Percentiles rank a stretch among this genome's conserved stretches.
phyloP scores from a whole-genome alignment of 257 asterid genomes.

The Jaltomata sinuosa region DNA sequence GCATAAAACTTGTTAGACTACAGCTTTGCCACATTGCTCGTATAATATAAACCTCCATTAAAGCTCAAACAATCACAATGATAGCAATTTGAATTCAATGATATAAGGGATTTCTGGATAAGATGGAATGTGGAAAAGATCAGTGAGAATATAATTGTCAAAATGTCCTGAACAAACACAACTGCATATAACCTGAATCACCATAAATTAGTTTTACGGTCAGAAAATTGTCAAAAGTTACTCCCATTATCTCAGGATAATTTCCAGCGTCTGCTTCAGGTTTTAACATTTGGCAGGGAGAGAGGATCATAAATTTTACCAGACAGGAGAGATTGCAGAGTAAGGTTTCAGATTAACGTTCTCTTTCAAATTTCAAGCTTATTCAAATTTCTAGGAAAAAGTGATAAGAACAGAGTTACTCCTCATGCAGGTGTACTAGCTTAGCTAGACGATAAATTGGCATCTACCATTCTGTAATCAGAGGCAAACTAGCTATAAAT shows the following conservation, averaged over 20 bases:
- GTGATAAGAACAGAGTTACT: no score
- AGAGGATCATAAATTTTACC: no score
- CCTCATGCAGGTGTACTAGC: no score
- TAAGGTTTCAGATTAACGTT: no score
- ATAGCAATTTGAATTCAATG: background rate
- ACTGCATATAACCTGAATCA: background rate
- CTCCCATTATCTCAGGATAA: background rate
- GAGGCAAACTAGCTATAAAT: no score
- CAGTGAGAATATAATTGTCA: background rate
- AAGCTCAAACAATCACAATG: background rate
- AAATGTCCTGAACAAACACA: background rate
- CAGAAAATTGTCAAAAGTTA: background rate
- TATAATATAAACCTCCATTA: background rate
- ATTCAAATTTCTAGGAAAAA: no score
- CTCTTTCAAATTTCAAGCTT: no score
- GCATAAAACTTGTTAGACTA: conserved; percentile 6
- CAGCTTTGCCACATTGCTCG: background rate
- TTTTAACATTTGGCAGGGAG: no score
- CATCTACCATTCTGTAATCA: no score
- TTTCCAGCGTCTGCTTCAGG: background rate
- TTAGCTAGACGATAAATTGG: no score
- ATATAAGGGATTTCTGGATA: background rate
- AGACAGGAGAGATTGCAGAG: no score
- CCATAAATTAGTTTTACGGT: background rate
- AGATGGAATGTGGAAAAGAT: background rate